Base-by-base conservation (phyloP, 2,329 filamentous ascomycete species). In the Scortechinia acanthostroma region DNA sequence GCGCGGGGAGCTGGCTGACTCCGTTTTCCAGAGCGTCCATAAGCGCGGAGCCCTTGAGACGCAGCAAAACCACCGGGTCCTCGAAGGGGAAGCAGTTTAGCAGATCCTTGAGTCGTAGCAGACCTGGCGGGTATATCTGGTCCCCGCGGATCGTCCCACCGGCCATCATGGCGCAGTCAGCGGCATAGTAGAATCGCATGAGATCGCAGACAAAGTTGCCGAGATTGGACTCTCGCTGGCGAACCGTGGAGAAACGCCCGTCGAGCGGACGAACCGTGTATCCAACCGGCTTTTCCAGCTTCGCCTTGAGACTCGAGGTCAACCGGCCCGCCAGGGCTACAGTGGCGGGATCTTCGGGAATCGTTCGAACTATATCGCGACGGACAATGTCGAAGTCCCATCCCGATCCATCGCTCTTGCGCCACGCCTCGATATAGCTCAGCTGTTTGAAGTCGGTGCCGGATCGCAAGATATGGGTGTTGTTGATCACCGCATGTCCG, bases 381-480 rank as follows among this genome's bases (percentile, higher is more conserved):
- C 88, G 76, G 51, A 73, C 73, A 49, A 95, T 91, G 49, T 83
- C 78, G 52, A 94, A 83, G 51, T 91, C 79, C 89, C 89, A 95
- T 74, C 15, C 55, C 50, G 16, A 57, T 2, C 61, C 69, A 22
- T 65, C 60, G 1, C 59, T 47, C 50, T 74, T 79, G 19, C 78
- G 73, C 53, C 87, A 77, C 1, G 80, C 86, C 60, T 95, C 88
- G 44, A 96, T 76, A 57, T 95, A 95, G 58, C 87, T 93, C 23
- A 95, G 69, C 59, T 96, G 87, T 64, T 93, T 94, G 66, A 95
- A 96, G 60, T 96, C 91, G 16, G 83, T 88, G 1, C 91, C 90
- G 0, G 88, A 94, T 2, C 91, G 79, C n/a, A 96, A 69, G 2
- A 95, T 78, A 55, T 95, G 90, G 0, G 80, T 87, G 5, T 83